Percentiles rank a stretch among this genome's conserved stretches.
Evolutionary conservation across 192 early-diverging fungal species (phyloP).

Genomic region (Obelidium mucronatum): DNA sequence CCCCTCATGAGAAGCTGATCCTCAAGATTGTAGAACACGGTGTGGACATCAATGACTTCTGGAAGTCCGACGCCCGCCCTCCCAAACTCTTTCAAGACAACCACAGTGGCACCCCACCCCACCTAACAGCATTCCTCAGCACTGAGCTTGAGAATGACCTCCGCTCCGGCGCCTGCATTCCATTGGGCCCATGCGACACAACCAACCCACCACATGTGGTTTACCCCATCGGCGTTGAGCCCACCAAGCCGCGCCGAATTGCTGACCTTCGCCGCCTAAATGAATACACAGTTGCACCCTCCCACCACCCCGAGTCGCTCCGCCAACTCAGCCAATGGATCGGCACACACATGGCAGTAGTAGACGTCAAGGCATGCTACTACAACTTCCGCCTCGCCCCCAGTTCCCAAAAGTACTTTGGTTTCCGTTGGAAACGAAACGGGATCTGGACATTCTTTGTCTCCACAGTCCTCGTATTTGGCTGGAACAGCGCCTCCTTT

Average conservation of each 20-base stretch:
- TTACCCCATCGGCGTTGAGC: conserved; percentile 10
- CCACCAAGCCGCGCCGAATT: not conserved
- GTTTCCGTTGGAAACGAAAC: too few species aligned
- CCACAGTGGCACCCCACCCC: conserved; percentile 1
- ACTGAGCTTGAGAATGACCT: not conserved
- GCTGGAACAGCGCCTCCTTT: not conserved
- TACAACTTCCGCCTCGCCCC: too few species aligned
- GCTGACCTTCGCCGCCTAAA: not conserved
- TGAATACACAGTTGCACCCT: not conserved
- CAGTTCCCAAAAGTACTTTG: too few species aligned
- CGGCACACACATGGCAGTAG: too few species aligned
- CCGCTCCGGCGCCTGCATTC: not conserved
- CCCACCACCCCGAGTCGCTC: conserved; percentile 9
- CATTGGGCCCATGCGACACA: not conserved
- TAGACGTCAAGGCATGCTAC: too few species aligned
- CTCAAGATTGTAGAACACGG: not conserved
- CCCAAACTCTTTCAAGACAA: not conserved
- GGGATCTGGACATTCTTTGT: not conserved
- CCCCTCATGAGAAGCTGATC: not conserved
- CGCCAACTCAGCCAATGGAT: too few species aligned
- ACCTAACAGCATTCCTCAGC: not conserved
- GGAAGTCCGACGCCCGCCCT: not conserved
- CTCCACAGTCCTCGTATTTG: not conserved
- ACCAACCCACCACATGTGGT: not conserved
- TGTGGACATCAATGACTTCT: not conserved